Percentiles rank a stretch among this genome's conserved stretches.
Conservation (phyloP, 257 asterid species). For the Petrea volubilis region DNA sequence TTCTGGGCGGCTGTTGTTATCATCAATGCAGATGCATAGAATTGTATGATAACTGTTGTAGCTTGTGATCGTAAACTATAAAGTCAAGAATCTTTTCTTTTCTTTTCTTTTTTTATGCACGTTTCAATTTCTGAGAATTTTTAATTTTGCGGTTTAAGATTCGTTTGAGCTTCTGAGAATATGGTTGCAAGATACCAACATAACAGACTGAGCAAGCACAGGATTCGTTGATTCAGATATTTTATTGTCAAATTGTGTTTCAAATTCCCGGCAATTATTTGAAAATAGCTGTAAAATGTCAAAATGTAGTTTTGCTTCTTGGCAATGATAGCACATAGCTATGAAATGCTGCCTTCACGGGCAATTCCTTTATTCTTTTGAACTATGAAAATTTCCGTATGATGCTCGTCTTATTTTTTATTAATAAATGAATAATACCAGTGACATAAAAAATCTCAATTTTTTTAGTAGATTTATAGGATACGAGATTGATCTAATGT, state of each 20-base stretch:
- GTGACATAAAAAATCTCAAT: not conserved
- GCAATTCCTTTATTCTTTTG: not conserved
- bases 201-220: not conserved
- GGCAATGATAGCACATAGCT: not conserved
- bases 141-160: not conserved
- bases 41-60: not conserved
- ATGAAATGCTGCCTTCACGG: not conserved
- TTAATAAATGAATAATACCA: not conserved
- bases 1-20: not conserved
- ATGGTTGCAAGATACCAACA: not conserved
- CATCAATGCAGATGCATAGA: not conserved
- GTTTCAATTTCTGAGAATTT: not conserved
- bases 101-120: not conserved
- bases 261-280: not conserved
- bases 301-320: not conserved
- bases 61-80: not conserved
- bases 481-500: not conserved
- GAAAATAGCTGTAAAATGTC: not conserved
- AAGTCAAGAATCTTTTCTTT: not conserved
- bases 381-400: constrained; percentile 1
- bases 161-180: not conserved
- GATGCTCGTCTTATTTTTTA: not conserved
- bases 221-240: not conserved
- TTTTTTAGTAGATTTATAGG: not conserved
- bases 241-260: not conserved